Base-by-base conservation (phyloP, 345 rosid species). In the Carallia pectinifolia region DNA sequence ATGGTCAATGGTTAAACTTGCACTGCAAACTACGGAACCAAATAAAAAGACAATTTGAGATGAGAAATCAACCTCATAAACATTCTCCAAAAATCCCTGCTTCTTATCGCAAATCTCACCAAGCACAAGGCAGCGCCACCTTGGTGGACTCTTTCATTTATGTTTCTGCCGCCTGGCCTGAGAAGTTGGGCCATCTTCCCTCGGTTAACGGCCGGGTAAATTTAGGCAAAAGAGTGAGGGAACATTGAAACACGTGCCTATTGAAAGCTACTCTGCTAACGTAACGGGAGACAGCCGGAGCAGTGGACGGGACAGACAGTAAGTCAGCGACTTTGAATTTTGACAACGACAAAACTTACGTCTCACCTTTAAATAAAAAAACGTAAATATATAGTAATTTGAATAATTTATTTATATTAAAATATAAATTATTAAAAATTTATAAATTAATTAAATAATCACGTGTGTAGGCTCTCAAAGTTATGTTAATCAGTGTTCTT, bases 111-210 rank as follows among this genome's bases (percentile, higher is more conserved):
- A 12, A 47, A 52, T 65, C 69, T 16, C 68, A 59, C 70, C 48
- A 61, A 75, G 75, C 79, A 70, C 68, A 36, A 76, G 64, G 79
- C 59, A 58, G 31, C 62, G 17, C 62, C 34, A 18, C 37, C 62
- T 58, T 58, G n/a, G 38, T 30, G 50, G 50, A 8, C 62, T 58
- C 62, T 40, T 60, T 48, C 40, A 61, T 29, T 54, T 27, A 19
- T 66, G 65, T 65, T 70, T 65, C 74, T 65, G 67, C 63, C 10
- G 67, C 71, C 48, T 39, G 61, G 67, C 71, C 48, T 39, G 61
- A 76, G 79, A 71, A 70, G 65, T 65, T 23, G 58, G 58, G 23
- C 38, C 18, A 27, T 58, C 48, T 68, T 58, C 60, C 40, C 12
- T 16, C 68, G 68, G 64, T 54, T 54, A 17, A 29, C 34, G 2